Evolutionary conservation across 352 stramenopile species (phyloP), one percentile per base, ranked within the genome.

Genomic region (Pythium monospermum): DNA sequence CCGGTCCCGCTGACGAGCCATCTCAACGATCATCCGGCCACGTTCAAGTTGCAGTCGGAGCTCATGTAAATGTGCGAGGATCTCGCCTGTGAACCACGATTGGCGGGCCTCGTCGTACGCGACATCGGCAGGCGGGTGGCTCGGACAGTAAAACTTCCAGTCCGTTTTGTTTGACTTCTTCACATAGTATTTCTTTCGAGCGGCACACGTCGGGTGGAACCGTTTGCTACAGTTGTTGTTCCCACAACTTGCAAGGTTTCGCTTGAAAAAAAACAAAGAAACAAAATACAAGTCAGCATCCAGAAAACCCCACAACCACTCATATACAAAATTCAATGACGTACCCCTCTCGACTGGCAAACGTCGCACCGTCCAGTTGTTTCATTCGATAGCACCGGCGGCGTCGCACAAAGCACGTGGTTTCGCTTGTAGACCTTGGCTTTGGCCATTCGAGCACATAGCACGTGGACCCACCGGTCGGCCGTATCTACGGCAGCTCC

Each of bases 1-100:
- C n/a, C 83, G 75, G 59, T 95, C 84, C 31, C 84, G 82, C 44
- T 93, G 84, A 8, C 82, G 76, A 6, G 73, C 68, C 84, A 95
- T 91, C 49, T 95, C 82, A 1, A 93, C 51, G 35, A 95, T 70
- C 81, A 95, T 91, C 8, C 84, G 67, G 8, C 80, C 81, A 35
- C 84, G 82, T 44, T 95, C 84, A 11, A 92, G 63, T 0, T 80
- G 83, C n/a, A 71, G 72, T 18, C 84, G 69, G 10, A 95, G 57
- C 41, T 92, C 77, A 45, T 86, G 76, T 25, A 95, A 59, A 27
- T 92, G 80, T 8, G 61, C 64, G 16, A 93, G 43, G 28, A 85
- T 88, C 40, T 91, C 79, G 8, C 72, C 61, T 0, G 78, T 95
- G 39, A 93, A 73, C 84, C 84, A 95, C 6, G 76, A 69, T 45